Percentiles rank a stretch among this genome's conserved stretches.
These are phyloP conservation scores for Plantago coronopus DNA, from an alignment of 305 asterid species.

Conservation along the genomic window DNA sequence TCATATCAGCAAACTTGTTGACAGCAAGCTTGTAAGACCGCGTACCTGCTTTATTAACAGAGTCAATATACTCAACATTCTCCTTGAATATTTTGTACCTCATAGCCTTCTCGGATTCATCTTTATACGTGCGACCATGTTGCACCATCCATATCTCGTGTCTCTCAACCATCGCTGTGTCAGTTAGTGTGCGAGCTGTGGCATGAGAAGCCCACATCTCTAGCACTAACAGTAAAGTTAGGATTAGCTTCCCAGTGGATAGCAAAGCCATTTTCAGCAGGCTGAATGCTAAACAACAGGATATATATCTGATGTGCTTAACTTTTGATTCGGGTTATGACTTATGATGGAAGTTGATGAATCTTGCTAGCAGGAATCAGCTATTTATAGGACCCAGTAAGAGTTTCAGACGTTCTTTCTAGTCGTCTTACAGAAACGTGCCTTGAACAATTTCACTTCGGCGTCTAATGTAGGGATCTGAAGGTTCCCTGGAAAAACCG, in stretches of 20 bases:
- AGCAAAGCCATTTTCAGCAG: background rate
- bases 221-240: background rate
- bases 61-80: constrained; percentile 1
- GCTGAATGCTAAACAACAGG: background rate
- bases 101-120: constrained; percentile 8
- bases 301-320: too few species aligned
- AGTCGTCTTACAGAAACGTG: too few species aligned
- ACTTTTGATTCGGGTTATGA: too few species aligned
- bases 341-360: background rate
- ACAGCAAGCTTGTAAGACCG: constrained; percentile 3
- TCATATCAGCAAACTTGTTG: background rate
- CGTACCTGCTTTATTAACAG: background rate
- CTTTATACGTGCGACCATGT: constrained; percentile 8
- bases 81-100: background rate
- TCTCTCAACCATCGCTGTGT: background rate
- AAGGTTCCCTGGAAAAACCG: too few species aligned
- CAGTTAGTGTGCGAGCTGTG: background rate
- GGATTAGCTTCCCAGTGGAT: background rate
- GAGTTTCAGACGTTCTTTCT: too few species aligned
- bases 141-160: constrained; percentile 2
- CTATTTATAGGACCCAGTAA: too few species aligned
- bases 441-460: too few species aligned
- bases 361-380: too few species aligned
- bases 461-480: too few species aligned
- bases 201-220: constrained; percentile 7